Percentiles rank a stretch among this genome's conserved stretches.
phyloP scores from a whole-genome alignment of 306 rosid genomes.

The Ormosia emarginata region DNA sequence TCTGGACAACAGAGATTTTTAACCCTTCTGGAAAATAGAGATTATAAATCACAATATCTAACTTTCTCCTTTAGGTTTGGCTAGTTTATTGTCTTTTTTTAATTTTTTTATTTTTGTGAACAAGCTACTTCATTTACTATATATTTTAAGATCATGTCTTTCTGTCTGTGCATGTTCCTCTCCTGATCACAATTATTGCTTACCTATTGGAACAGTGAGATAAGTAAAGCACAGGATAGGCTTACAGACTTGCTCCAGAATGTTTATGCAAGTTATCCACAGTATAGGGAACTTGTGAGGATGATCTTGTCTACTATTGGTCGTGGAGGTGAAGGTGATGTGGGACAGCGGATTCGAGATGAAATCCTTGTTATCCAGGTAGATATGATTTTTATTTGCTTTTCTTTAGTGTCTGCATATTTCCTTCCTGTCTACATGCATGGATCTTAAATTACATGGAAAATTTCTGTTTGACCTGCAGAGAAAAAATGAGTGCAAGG shows the following conservation, averaged over 20 bases:
- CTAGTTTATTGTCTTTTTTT: background rate
- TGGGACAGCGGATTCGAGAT: slow-evolving; percentile 98
- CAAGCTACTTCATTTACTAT: slow-evolving; percentile 20
- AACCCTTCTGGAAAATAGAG: background rate
- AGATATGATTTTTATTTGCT: slow-evolving; percentile 12
- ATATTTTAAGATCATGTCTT: background rate
- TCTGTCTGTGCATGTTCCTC: slow-evolving; percentile 12
- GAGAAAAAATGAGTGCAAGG: slow-evolving; percentile 86
- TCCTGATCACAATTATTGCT: slow-evolving; percentile 21
- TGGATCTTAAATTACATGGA: slow-evolving; percentile 19
- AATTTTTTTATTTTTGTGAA: background rate
- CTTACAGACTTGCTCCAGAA: slow-evolving; percentile 83
- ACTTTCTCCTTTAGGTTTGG: slow-evolving; percentile 12
- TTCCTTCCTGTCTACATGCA: slow-evolving; percentile 17
- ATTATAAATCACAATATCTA: slow-evolving; percentile 1
- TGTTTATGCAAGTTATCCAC: slow-evolving; percentile 66
- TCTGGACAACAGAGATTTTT: slow-evolving; percentile 7
- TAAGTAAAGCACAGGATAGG: slow-evolving; percentile 94
- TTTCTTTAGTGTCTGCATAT: slow-evolving; percentile 1
- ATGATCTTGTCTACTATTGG: slow-evolving; percentile 97
- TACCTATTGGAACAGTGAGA: slow-evolving; percentile 65
- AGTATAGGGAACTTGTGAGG: slow-evolving; percentile 70
- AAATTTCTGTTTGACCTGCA: slow-evolving; percentile 34
- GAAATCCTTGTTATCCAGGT: slow-evolving; percentile 97
- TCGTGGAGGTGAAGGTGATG: slow-evolving; percentile 98